Evolutionary conservation across 306 rosid species (phyloP).

Genomic region (Cicer yamashitae): DNA sequence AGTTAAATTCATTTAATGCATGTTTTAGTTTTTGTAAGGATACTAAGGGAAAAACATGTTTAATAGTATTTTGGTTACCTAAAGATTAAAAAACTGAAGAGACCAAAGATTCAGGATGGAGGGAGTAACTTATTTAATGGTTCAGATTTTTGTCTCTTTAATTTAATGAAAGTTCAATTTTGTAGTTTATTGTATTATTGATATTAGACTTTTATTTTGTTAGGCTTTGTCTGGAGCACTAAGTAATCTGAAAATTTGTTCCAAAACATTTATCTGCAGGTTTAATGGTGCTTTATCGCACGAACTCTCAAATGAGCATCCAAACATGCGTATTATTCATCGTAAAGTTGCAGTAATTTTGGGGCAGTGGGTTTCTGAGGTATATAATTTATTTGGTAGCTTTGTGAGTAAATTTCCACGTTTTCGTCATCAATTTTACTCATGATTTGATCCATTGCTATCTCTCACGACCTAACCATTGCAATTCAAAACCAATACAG

Average conservation of each 20-base stretch:
- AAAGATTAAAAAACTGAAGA: too few relatives aligned
- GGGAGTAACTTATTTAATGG: conserved; percentile 14
- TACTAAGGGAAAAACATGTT: too few relatives aligned
- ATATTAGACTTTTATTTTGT: conserved; percentile 32
- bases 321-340: conserved; percentile 80
- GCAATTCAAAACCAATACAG: conserved; percentile 19
- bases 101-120: too few relatives aligned
- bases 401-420: conserved; percentile 13
- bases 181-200: conserved; percentile 21
- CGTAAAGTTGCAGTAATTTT: conserved; percentile 89
- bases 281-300: conserved; percentile 89
- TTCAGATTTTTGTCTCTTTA: conserved; percentile 40
- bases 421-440: conserved; percentile 36
- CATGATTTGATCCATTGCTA: conserved; percentile 27
- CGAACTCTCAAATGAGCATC: conserved; percentile 92
- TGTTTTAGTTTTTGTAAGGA: too few relatives aligned
- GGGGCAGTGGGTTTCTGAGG: conserved; percentile 99
- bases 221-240: conserved; percentile 18
- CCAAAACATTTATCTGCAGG: conserved; percentile 61
- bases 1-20: too few relatives aligned
- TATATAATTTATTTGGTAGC: conserved; percentile 46
- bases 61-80: too few relatives aligned
- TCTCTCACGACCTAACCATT: conserved; percentile 12
- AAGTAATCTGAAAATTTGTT: conserved; percentile 31
- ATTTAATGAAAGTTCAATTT: conserved; percentile 11